Conservation (phyloP, 331 rosid genomes). For the Quercus phellos region DNA sequence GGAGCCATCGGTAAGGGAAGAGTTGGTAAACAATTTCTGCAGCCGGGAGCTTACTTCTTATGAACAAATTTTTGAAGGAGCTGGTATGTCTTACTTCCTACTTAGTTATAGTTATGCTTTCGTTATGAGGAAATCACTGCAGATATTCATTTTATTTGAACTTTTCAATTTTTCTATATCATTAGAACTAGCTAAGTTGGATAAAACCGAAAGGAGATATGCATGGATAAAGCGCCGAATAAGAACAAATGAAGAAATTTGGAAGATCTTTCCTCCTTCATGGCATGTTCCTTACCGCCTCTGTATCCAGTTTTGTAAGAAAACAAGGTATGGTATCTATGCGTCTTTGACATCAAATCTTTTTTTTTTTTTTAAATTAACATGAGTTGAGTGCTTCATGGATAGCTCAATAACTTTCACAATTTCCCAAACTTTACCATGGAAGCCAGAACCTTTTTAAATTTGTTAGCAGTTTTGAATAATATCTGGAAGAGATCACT, state of each 20-base stretch:
- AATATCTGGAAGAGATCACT: neutral
- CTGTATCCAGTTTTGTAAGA: slow-evolving; percentile 91
- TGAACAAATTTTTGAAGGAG: slow-evolving; percentile 99
- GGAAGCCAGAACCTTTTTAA: neutral
- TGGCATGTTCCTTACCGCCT: slow-evolving; percentile 99
- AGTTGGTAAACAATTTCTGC: slow-evolving; percentile 92
- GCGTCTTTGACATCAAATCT: slow-evolving; percentile 3
- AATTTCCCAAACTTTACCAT: no score
- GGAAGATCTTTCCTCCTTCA: slow-evolving; percentile 88
- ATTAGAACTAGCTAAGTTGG: slow-evolving; percentile 90
- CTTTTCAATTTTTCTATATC: slow-evolving; percentile 8
- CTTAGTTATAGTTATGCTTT: slow-evolving; percentile 15
- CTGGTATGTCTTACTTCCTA: slow-evolving; percentile 53
- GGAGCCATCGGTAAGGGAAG: slow-evolving; percentile 98
- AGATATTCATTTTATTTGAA: slow-evolving; percentile 19
- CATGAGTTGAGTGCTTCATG: neutral
- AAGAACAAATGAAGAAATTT: slow-evolving; percentile 95
- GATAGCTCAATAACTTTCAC: slow-evolving; percentile 1
- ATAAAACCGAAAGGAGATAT: slow-evolving; percentile 94
- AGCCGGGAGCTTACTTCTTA: slow-evolving; percentile 93
- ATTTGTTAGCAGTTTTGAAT: neutral
- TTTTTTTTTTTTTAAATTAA: slow-evolving; percentile 5
- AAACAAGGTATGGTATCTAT: slow-evolving; percentile 63
- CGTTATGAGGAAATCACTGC: slow-evolving; percentile 8
- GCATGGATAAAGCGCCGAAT: slow-evolving; percentile 99